phyloP scores from a whole-genome alignment of 148 eudicot species.

The Silene conica region DNA sequence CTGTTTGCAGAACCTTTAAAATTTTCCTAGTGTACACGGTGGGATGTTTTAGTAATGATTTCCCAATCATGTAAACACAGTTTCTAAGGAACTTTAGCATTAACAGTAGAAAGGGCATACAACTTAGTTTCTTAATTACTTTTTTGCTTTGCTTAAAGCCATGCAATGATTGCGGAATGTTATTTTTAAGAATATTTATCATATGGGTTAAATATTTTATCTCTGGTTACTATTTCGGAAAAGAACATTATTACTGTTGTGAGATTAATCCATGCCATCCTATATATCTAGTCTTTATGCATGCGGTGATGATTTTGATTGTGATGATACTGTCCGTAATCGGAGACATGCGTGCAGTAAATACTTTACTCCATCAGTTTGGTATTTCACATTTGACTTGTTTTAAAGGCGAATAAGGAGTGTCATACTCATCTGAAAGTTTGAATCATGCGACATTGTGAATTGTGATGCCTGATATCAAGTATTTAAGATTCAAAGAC shows the following conservation, averaged over 20 bases:
- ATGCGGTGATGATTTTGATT: no score
- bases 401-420: background rate
- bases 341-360: background rate
- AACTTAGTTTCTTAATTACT: background rate
- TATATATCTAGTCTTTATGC: no score
- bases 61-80: background rate
- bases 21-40: background rate
- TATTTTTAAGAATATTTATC: no score
- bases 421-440: no score
- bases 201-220: no score
- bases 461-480: constrained; percentile 47
- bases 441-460: constrained; percentile 36
- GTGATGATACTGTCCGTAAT: background rate
- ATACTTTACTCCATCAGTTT: background rate
- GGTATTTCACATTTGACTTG: no score
- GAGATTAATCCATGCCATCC: no score
- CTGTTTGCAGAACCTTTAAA: no score
- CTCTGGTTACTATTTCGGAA: no score
- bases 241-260: background rate
- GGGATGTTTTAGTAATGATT: background rate
- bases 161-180: no score
- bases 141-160: no score
- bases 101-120: no score
- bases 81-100: background rate
- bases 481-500: constrained; percentile 67